Conservation (phyloP, 2,329 filamentous ascomycete species). For the Alternaria metachromatica region DNA sequence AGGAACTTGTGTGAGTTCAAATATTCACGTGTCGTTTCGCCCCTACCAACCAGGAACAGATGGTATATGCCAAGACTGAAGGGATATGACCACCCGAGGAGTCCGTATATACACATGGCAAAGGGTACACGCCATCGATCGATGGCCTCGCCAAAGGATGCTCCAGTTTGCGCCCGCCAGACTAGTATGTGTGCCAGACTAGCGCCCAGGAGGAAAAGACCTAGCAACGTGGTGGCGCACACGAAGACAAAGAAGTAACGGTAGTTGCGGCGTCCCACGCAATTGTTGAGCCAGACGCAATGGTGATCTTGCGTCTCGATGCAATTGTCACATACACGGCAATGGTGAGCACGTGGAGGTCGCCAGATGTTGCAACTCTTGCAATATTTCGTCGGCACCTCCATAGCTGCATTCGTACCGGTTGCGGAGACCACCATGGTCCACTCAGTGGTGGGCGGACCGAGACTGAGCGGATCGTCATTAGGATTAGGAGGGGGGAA, state of each 20-base stretch:
- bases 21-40: conserved; percentile 95
- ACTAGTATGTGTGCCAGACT: conserved; percentile 81
- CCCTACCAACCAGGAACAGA: conserved; percentile 85
- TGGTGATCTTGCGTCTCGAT: conserved; percentile 97
- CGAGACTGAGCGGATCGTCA: conserved; percentile 81
- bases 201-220: conserved; percentile 76
- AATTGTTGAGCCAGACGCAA: conserved; percentile 99
- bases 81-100: conserved; percentile 79
- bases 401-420: conserved; percentile 82
- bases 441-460: conserved; percentile 92
- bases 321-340: conserved; percentile 95
- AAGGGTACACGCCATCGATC: conserved; percentile 79
- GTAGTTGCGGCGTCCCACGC: conserved; percentile 95
- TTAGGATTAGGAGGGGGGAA: conserved; percentile 78
- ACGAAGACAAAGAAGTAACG: conserved; percentile 97
- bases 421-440: conserved; percentile 84
- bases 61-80: conserved; percentile 86
- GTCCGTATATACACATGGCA: conserved; percentile 84
- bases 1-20: conserved; percentile 95
- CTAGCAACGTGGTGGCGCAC: conserved; percentile 75
- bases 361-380: conserved; percentile 98
- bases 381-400: conserved; percentile 98
- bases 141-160: conserved; percentile 74
- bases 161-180: conserved; percentile 68
- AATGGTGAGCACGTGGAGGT: conserved; percentile 93